A percentile compares a stretch with the other conserved stretches of the same genome.
Evolutionary conservation across 176 grass and related monocot species (phyloP).

Genomic region (Cocos nucifera): DNA sequence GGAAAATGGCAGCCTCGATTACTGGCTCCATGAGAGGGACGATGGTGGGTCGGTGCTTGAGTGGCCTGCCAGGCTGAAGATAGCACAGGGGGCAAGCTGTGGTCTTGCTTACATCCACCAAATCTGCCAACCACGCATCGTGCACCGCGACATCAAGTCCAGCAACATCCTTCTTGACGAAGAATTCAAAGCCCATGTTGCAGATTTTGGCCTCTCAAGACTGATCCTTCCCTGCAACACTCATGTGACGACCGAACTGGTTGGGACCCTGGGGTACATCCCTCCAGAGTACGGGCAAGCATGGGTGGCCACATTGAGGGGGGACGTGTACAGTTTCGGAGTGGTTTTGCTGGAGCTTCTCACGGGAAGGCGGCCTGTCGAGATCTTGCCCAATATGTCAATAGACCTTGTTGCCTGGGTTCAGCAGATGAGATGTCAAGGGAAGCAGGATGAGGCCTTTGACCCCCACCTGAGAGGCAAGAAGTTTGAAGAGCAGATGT

Average conservation of each 20-base stretch:
- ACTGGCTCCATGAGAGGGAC: conserved; percentile 71
- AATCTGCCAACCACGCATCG: conserved; percentile 61
- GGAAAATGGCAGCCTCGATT: conserved; percentile 92
- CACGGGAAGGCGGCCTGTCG: conserved; percentile 53
- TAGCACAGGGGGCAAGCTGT: conserved; percentile 55
- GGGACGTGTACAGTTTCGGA: too few species aligned
- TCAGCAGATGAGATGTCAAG: conserved; percentile 34
- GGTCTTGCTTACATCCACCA: conserved; percentile 86
- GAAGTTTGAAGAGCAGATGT: conserved; percentile 61
- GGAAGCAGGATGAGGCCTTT: conserved; percentile 45
- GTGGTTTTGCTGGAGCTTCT: too few species aligned
- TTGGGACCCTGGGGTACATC: conserved; percentile 33
- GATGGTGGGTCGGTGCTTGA: conserved; percentile 39
- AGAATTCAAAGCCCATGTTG: conserved; percentile 66
- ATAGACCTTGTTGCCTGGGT: conserved; percentile 78
- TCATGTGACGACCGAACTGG: conserved; percentile 76
- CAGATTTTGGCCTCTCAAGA: conserved; percentile 82
- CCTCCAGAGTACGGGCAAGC: conserved; percentile 81
- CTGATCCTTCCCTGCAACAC: conserved; percentile 73
- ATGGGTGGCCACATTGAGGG: conserved; percentile 52
- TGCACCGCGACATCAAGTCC: conserved; percentile 86
- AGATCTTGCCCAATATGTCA: conserved; percentile 17
- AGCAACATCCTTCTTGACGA: conserved; percentile 88
- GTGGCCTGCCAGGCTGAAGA: conserved; percentile 65
- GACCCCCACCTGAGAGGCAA: conserved; percentile 41